phyloP scores from a whole-genome alignment of 495 filamentous ascomycete species.

The Delitschia confertaspora region DNA sequence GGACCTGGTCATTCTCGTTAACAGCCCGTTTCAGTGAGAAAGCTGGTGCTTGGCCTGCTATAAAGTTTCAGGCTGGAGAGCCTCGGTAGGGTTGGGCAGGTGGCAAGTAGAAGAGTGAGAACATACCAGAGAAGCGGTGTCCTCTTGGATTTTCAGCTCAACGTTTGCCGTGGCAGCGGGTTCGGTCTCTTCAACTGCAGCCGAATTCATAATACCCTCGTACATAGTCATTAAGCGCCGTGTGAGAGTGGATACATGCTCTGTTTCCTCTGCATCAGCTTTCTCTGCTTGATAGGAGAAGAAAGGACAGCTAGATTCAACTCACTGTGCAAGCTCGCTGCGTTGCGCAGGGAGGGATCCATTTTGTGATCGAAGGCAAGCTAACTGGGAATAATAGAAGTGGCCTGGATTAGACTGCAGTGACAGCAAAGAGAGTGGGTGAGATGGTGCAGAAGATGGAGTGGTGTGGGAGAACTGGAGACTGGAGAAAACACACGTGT shows the following conservation, averaged over 20 bases:
- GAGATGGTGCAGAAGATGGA: background rate
- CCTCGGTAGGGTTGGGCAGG: too few relatives aligned
- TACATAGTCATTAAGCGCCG: too few relatives aligned
- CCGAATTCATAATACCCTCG: too few relatives aligned
- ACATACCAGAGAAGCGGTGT: conserved; percentile 53
- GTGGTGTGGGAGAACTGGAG: too few relatives aligned
- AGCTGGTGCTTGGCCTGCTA: background rate
- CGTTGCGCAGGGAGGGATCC: conserved; percentile 20
- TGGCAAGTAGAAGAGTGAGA: too few relatives aligned
- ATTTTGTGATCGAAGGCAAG: too few relatives aligned
- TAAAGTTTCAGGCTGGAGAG: background rate
- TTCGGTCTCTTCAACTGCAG: conserved; percentile 27
- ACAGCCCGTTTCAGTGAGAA: background rate
- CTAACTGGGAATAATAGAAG: too few relatives aligned
- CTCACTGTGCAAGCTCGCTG: conserved; percentile 13
- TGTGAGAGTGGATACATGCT: too few relatives aligned
- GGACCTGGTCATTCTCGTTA: conserved; percentile 40
- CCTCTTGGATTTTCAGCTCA: conserved; percentile 54
- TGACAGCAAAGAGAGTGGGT: background rate
- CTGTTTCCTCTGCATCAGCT: conserved; percentile 6
- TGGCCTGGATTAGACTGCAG: background rate
- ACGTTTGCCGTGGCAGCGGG: conserved; percentile 44
- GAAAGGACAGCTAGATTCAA: background rate
- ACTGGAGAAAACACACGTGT: too few relatives aligned
- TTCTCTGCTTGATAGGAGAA: background rate